Evolutionary conservation across 2,329 filamentous ascomycete genomes (phyloP).

Genomic region (Stemphylium lycopersici): DNA sequence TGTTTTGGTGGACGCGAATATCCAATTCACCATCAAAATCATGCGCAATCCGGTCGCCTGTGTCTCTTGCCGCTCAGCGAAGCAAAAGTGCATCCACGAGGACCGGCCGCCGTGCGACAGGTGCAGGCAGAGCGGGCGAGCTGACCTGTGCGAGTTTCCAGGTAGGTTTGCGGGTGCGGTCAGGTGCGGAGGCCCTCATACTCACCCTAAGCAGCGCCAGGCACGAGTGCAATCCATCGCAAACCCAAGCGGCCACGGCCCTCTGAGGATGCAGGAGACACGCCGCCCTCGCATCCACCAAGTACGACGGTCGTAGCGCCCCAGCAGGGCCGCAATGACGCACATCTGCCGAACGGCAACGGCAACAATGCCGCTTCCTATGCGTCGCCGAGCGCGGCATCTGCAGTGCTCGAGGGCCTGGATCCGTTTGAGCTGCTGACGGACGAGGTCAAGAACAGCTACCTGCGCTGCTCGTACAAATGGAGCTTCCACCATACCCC

Average conservation of each 20-base stretch:
- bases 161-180: conserved; percentile 4
- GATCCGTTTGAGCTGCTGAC: conserved; percentile 50
- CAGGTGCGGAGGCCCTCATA: not conserved
- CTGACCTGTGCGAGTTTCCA: conserved; percentile 36
- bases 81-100: conserved; percentile 50
- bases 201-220: conserved; percentile 37
- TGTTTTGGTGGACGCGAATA: too few relatives aligned
- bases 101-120: conserved; percentile 49
- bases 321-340: conserved; percentile 29
- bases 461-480: conserved; percentile 50
- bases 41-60: conserved; percentile 51
- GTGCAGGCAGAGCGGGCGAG: conserved; percentile 43
- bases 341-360: conserved; percentile 33
- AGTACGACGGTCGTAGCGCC: conserved; percentile 14
- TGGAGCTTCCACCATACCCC: conserved; percentile 53
- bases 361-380: conserved; percentile 20
- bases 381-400: conserved; percentile 34
- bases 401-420: conserved; percentile 39
- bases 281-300: conserved; percentile 17
- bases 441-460: conserved; percentile 52
- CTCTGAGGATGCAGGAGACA: conserved; percentile 29
- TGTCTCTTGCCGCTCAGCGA: conserved; percentile 47
- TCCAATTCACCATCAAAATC: not conserved
- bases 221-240: conserved; percentile 47
- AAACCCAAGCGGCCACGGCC: conserved; percentile 46